Conservation (phyloP, 768 basidiomycete species). For the Leccinum variicolor region DNA sequence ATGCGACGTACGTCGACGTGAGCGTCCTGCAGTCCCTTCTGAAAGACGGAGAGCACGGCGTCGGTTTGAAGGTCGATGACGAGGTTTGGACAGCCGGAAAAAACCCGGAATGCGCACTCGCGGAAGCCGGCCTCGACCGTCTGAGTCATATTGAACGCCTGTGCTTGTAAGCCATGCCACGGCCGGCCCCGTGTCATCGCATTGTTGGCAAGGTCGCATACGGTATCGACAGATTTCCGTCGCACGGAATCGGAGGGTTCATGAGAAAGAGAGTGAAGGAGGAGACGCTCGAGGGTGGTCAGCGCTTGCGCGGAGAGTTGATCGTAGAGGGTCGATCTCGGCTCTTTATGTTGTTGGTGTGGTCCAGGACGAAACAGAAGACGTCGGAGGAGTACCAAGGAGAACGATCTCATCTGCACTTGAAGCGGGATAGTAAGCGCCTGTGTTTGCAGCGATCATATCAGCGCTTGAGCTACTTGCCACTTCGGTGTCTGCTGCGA, state of each 20-base stretch:
- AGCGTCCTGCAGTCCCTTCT: slow-evolving; percentile 63
- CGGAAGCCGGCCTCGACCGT: slow-evolving; percentile 35
- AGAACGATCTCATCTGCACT: slow-evolving; percentile 79
- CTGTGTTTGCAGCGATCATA: neutral
- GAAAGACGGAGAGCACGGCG: slow-evolving; percentile 62
- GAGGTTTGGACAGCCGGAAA: slow-evolving; percentile 71
- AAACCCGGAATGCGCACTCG: slow-evolving; percentile 67
- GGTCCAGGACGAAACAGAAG: slow-evolving; percentile 66
- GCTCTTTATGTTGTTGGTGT: slow-evolving; percentile 30
- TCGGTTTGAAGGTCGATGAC: slow-evolving; percentile 75
- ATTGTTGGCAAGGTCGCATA: slow-evolving; percentile 72
- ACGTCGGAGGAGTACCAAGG: slow-evolving; percentile 74
- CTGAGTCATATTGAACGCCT: slow-evolving; percentile 61
- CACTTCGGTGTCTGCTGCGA: slow-evolving; percentile 74
- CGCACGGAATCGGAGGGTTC: slow-evolving; percentile 60
- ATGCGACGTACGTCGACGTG: slow-evolving; percentile 53
- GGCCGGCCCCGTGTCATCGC: slow-evolving; percentile 72
- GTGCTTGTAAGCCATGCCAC: slow-evolving; percentile 78
- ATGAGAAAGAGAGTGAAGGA: slow-evolving; percentile 65
- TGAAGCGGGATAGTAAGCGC: slow-evolving; percentile 9
- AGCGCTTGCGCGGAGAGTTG: slow-evolving; percentile 66
- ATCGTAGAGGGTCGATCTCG: slow-evolving; percentile 69
- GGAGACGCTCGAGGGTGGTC: slow-evolving; percentile 64
- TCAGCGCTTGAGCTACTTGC: slow-evolving; percentile 40
- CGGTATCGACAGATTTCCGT: slow-evolving; percentile 69